Evolutionary conservation across 495 filamentous ascomycete genomes (phyloP).

Genomic region (Penicillium maclennaniae): DNA sequence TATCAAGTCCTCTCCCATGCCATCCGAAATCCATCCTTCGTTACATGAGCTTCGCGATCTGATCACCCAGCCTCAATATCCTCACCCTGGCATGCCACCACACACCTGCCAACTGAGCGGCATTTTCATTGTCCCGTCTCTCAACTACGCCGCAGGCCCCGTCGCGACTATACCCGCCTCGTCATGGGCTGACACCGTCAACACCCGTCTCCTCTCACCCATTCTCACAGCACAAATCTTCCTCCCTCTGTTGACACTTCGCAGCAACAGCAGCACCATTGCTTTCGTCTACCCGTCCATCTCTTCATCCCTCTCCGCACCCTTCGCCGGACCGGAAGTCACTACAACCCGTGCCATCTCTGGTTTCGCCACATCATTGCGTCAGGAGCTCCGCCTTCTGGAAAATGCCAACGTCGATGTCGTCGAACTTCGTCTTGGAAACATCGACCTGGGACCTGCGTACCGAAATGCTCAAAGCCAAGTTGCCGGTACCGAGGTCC

Average conservation of each 20-base stretch:
- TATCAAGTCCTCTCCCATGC: constrained; percentile 52
- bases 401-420: constrained; percentile 59
- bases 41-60: constrained; percentile 54
- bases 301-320: constrained; percentile 73
- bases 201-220: constrained; percentile 87
- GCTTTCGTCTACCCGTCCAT: constrained; percentile 82
- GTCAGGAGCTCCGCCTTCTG: constrained; percentile 63
- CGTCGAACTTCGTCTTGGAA: constrained; percentile 80
- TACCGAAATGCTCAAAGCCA: constrained; percentile 40
- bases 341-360: constrained; percentile 72
- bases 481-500: constrained; percentile 56
- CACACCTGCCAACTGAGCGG: constrained; percentile 72
- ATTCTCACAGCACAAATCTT: constrained; percentile 84
- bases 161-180: constrained; percentile 79
- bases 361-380: constrained; percentile 72
- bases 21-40: constrained; percentile 47
- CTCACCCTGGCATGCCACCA: constrained; percentile 65
- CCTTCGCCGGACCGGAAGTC: constrained; percentile 81
- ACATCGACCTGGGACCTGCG: constrained; percentile 62
- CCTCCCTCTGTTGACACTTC: constrained; percentile 66
- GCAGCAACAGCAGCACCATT: constrained; percentile 53
- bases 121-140: constrained; percentile 65
- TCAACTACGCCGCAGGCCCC: constrained; percentile 63
- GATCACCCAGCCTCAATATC: constrained; percentile 66
- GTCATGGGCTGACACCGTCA: constrained; percentile 82